phyloP scores from a whole-genome alignment of 257 asterid genomes.

The Ehretia macrophylla region DNA sequence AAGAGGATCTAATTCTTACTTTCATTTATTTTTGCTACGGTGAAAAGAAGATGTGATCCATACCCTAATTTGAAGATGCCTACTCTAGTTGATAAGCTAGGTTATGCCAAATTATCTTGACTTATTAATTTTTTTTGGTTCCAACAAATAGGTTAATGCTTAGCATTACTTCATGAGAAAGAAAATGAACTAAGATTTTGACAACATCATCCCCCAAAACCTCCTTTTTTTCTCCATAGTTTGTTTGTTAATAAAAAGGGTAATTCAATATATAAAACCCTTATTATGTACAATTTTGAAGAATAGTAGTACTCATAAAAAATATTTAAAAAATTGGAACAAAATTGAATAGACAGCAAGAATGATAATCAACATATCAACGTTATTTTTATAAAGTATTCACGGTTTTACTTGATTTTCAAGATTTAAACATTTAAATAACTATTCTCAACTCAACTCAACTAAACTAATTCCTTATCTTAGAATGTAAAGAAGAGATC shows the following conservation, averaged over 20 bases:
- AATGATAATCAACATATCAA: neutral
- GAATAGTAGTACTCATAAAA: no score
- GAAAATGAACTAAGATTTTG: no score
- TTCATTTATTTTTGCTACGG: neutral
- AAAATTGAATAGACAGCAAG: neutral
- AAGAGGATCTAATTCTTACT: neutral
- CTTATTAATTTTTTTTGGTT: neutral
- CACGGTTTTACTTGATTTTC: constrained; percentile 23
- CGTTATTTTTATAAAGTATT: neutral
- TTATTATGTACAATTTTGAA: neutral
- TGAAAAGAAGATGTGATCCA: neutral
- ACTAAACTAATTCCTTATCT: constrained; percentile 18
- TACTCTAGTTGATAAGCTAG: neutral
- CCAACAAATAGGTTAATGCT: no score
- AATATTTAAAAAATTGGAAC: neutral
- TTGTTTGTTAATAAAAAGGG: no score
- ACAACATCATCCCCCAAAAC: no score
- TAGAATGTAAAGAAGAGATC: constrained; percentile 14
- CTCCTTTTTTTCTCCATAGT: no score
- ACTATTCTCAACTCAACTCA: neutral
- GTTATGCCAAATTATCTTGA: neutral
- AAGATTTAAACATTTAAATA: constrained; percentile 19
- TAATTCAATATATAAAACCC: no score
- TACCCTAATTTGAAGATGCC: neutral
- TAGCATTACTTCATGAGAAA: no score